phyloP scores from a whole-genome alignment of 176 grass and related monocot genomes.

The Zoysia japonica region DNA sequence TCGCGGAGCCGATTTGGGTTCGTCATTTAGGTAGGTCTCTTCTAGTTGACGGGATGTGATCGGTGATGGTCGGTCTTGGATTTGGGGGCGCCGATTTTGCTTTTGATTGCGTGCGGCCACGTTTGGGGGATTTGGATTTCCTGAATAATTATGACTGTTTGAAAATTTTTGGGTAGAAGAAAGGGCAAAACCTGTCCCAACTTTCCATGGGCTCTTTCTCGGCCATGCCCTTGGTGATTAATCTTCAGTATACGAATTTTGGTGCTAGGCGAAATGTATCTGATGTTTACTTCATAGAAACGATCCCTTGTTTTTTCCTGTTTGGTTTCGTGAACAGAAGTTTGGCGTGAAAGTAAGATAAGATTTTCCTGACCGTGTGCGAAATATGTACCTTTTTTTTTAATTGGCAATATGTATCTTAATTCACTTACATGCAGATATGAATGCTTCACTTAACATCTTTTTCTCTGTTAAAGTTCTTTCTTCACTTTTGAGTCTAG shows the following conservation, averaged over 20 bases:
- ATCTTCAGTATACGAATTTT: neutral
- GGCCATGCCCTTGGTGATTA: neutral
- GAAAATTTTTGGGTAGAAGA: neutral
- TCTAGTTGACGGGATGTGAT: neutral
- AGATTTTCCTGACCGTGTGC: neutral
- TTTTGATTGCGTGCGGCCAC: neutral
- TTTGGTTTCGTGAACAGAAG: neutral
- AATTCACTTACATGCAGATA: neutral
- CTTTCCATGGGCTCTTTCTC: neutral
- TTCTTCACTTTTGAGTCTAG: neutral
- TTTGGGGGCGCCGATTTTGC: slow-evolving; percentile 6
- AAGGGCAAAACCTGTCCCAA: neutral
- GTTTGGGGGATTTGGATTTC: neutral
- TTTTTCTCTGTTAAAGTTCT: neutral
- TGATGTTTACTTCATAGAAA: neutral
- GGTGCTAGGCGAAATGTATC: neutral
- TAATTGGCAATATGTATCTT: neutral
- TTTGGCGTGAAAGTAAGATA: neutral
- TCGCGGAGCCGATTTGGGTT: neutral
- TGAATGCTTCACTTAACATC: neutral
- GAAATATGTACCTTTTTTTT: neutral
- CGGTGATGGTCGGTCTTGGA: neutral
- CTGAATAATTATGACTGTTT: neutral
- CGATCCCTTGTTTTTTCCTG: neutral
- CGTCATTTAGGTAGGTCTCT: neutral